Percentiles rank a stretch among this genome's conserved stretches.
phyloP scores from a whole-genome alignment of 2,329 filamentous ascomycete species.

The Xylariales sp. region DNA sequence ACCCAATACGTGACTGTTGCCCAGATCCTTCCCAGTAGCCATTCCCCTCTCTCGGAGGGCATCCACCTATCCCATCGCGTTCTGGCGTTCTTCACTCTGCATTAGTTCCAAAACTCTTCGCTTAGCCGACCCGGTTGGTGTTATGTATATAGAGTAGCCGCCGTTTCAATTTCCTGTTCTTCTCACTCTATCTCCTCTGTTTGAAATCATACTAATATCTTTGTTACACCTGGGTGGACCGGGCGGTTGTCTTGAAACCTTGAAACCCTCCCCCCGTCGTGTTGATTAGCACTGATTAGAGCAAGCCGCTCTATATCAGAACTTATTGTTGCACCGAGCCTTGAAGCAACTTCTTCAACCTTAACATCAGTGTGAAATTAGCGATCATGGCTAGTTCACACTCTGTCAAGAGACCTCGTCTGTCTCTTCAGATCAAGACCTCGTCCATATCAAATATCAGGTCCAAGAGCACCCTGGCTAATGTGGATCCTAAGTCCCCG shows the following conservation, averaged over 20 bases:
- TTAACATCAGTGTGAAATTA: too few relatives aligned
- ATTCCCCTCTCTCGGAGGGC: slow-evolving; percentile 9
- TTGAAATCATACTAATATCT: slow-evolving; percentile 11
- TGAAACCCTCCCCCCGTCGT: too few relatives aligned
- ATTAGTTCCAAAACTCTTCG: slow-evolving; percentile 21
- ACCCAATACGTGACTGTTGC: slow-evolving; percentile 13
- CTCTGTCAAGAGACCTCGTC: slow-evolving; percentile 45
- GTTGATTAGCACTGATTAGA: too few relatives aligned
- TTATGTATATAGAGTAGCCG: slow-evolving; percentile 27
- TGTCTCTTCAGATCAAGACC: slow-evolving; percentile 53
- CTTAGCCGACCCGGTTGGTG: slow-evolving; percentile 8
- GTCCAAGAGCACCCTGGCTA: slow-evolving; percentile 34
- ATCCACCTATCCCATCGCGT: slow-evolving; percentile 19
- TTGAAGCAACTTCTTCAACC: too few relatives aligned
- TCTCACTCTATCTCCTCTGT: slow-evolving; percentile 8
- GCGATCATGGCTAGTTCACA: slow-evolving; percentile 30
- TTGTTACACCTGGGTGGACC: slow-evolving; percentile 16
- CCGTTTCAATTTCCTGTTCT: slow-evolving; percentile 13
- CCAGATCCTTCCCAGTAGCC: slow-evolving; percentile 10
- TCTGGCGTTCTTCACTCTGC: slow-evolving; percentile 18
- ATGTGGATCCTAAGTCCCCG: slow-evolving; percentile 52
- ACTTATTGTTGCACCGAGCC: too few relatives aligned
- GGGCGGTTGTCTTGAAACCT: slow-evolving; percentile 16
- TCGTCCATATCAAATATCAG: slow-evolving; percentile 31
- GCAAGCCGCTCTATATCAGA: too few relatives aligned